These are phyloP conservation scores for Blumeriella jaapii DNA, from an alignment of 2,329 filamentous ascomycete genomes.

Conservation along the genomic window DNA sequence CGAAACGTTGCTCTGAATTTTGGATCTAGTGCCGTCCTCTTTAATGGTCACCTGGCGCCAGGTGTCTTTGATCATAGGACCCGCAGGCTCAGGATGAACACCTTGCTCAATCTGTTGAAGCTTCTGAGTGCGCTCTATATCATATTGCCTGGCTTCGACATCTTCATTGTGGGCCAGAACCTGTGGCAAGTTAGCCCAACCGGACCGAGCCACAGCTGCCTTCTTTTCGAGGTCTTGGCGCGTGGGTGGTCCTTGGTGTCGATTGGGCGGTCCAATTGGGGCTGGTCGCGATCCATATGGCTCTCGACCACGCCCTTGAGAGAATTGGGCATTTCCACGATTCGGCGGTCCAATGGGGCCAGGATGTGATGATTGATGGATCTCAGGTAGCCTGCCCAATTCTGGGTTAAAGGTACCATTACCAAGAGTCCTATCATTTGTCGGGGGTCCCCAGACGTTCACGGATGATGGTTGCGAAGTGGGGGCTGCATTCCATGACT, in stretches of 20 bases:
- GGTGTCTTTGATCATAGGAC: conserved; percentile 22
- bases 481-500: conserved; percentile 34
- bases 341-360: conserved; percentile 28
- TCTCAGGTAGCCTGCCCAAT: conserved; percentile 33
- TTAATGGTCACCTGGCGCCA: conserved; percentile 24
- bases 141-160: conserved; percentile 13
- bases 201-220: conserved; percentile 14
- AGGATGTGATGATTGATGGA: conserved; percentile 22
- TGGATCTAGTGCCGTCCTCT: conserved; percentile 23
- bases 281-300: conserved; percentile 22
- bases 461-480: conserved; percentile 35
- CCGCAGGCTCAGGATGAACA: conserved; percentile 10
- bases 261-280: conserved; percentile 26
- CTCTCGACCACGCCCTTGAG: conserved; percentile 21
- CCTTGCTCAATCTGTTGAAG: conserved; percentile 21
- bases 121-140: conserved; percentile 17
- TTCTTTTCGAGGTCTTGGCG: conserved; percentile 11
- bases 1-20: conserved; percentile 16
- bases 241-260: conserved; percentile 13
- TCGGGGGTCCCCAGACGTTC: conserved; percentile 65
- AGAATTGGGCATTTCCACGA: conserved; percentile 21
- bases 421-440: conserved; percentile 58
- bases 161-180: conserved; percentile 21
- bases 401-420: conserved; percentile 66
- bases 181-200: conserved; percentile 21